Base-by-base conservation (phyloP, 2,329 filamentous ascomycete species). In the Coniella vitis region DNA sequence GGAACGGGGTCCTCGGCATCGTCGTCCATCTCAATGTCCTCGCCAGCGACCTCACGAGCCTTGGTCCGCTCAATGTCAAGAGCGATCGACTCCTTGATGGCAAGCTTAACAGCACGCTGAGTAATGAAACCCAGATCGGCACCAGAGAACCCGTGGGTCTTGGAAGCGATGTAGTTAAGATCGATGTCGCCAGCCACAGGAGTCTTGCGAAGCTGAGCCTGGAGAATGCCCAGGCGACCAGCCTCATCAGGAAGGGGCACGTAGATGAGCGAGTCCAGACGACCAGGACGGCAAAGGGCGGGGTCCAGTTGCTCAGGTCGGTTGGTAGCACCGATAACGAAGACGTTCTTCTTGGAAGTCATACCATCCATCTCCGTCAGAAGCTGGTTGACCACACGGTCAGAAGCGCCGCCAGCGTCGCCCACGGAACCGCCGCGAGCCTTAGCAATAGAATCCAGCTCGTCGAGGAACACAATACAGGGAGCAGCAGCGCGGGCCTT, bases 261-360 rank as follows among this genome's bases (percentile, higher is more conserved):
- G 68, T 98, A 98, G 69, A 98, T 93, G 58, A 98, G 83, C 34
- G 91, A 97, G 70, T 98, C 93, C 42, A 98, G 86, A 90, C 93
- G 93, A 60, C 93, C 93, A 49, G 93, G 93, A 80, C 93, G 90
- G 81, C 91, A 96, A 61, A 98, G 81, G 60, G 93, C 93, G 66
- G 93, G 93, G 70, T 98, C 93, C 53, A 98, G 87, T 76, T 97
- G 93, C 76, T 98, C 93, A 38, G 93, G 93, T 75, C 93, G 82
- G 78, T 98, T 98, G 70, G 93, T 98, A 39, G 93, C 93, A 68
- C 93, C 93, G 61, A 98, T 98, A 57, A 98, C 93, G 72, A 98
- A 98, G 57, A 98, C 93, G 68, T 98, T 98, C 87, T 98, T 98
- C 87, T 98, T 98, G 35, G 91, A 96, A 39, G 91, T 97, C 91